These are phyloP conservation scores for Ceratobasidium sp. DNA, from an alignment of 1,284 basidiomycete species.

Conservation along the genomic window DNA sequence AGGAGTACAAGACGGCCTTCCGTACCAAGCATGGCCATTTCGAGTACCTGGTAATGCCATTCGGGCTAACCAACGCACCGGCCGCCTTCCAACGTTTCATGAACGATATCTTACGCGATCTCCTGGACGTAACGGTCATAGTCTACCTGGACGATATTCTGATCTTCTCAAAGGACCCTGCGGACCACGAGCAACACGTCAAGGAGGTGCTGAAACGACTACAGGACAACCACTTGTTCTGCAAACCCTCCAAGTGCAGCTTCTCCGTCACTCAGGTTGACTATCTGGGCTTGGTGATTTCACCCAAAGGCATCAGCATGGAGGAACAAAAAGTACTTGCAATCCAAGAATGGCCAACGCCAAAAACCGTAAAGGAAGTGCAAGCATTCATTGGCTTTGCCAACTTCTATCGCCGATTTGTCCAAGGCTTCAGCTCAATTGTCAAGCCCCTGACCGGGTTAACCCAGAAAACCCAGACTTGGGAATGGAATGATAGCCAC, in stretches of 20 bases:
- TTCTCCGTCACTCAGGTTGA: constrained; percentile 5
- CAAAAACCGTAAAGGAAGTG: constrained; percentile 48
- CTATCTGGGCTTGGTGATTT: constrained; percentile 6
- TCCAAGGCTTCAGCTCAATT: constrained; percentile 50
- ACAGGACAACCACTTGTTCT: constrained; percentile 2
- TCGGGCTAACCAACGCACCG: constrained; percentile 26
- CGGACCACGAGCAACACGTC: not conserved
- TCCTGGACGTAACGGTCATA: not conserved
- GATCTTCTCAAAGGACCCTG: not conserved
- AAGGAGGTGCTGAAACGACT: constrained; percentile 2
- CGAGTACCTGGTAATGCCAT: constrained; percentile 38
- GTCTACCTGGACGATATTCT: constrained; percentile 20
- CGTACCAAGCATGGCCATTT: constrained; percentile 19
- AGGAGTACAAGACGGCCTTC: constrained; percentile 41
- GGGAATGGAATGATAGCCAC: constrained; percentile 40
- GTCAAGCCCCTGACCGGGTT: constrained; percentile 49
- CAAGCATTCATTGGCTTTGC: too few relatives aligned
- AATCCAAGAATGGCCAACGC: constrained; percentile 50
- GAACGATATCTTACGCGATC: constrained; percentile 4
- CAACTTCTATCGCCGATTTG: constrained; percentile 54
- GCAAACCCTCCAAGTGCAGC: not conserved
- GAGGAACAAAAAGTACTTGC: constrained; percentile 50
- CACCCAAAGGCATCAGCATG: constrained; percentile 45
- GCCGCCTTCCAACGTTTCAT: constrained; percentile 36
- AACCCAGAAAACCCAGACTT: constrained; percentile 44